Conservation (phyloP, 2,329 filamentous ascomycete genomes). For the Pyricularia sp. region DNA sequence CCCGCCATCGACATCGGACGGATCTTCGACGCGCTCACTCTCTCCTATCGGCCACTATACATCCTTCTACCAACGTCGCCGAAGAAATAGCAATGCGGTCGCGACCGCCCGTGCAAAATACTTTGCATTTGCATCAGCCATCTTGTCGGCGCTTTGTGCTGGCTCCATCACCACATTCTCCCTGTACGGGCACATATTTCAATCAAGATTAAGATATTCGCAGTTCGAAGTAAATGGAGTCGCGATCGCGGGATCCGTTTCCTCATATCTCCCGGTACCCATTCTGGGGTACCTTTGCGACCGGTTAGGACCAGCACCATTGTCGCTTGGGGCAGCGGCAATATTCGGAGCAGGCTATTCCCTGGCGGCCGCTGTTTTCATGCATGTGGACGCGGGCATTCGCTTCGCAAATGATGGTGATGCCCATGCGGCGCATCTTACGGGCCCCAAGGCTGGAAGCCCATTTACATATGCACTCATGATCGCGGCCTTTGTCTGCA, state of each 20-base stretch:
- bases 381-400: constrained; percentile 23
- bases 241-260: constrained; percentile 76
- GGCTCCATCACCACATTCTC: constrained; percentile 92
- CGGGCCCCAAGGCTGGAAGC: constrained; percentile 16
- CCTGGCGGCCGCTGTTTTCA: constrained; percentile 71
- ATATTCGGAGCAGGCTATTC: constrained; percentile 78
- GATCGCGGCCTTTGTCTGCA: constrained; percentile 72
- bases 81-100: constrained; percentile 4
- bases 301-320: constrained; percentile 68
- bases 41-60: neutral
- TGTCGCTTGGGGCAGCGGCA: constrained; percentile 62
- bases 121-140: constrained; percentile 43
- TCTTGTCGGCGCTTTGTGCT: constrained; percentile 61
- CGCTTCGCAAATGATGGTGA: constrained; percentile 15
- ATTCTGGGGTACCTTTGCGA: constrained; percentile 88
- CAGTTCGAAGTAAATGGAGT: constrained; percentile 90
- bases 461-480: constrained; percentile 61
- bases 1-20: constrained; percentile 1
- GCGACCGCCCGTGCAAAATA: constrained; percentile 24
- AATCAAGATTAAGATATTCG: constrained; percentile 75
- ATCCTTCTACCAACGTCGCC: constrained; percentile 1
- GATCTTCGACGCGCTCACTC: neutral
- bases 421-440: neutral
- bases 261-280: constrained; percentile 87
- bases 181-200: constrained; percentile 85